Evolutionary conservation across 768 basidiomycete genomes (phyloP), one percentile per base, ranked within the genome.

Genomic region (Boletus tylopilopsis): DNA sequence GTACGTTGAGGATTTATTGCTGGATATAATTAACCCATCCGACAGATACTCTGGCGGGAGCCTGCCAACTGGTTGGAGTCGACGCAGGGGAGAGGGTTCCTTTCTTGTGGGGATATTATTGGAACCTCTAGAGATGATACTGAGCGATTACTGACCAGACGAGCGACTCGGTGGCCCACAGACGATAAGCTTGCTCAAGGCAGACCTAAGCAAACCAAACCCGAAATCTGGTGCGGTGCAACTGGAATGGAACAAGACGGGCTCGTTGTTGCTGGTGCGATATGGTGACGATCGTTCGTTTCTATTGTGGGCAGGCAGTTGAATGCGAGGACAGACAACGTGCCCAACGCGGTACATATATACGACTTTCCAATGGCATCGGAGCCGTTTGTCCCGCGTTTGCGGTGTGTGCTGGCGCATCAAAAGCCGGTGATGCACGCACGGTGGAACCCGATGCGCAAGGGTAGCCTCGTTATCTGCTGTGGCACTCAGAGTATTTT

Each of bases 381-480:
- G 6, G 75, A 81, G 56, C 71, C 74, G 6, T 85, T 83, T 55
- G 62, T 68, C 24, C 89, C 88, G 2, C 76, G 69, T 25, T 62
- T 93, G 38, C 76, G 85, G 42, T 79, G 78, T 30, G 81, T 92
- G 3, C 67, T 94, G 46, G 49, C 85, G 21, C 89, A 94, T 58
- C 66, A 73, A 4, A 73, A 78, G 37, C 75, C 83, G 3, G 78
- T 94, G 23, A 63, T 80, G 34, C 77, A 78, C 42, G 87, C 84
- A 6, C 73, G 75, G 41, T 94, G 94, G 93, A 93, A 90, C 62
- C 90, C 91, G 25, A 78, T 80, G n/a, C 80, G 85, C n/a, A 79
- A 80, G 60, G 88, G 87, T 6, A 82, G 73, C 45, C 67, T 94
- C 21, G 80, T 75, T 0, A 57, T 88, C 9, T 85, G 86, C 54